These are phyloP conservation scores for Fusarium nurragi DNA, from an alignment of 2,329 filamentous ascomycete species.

Conservation along the genomic window DNA sequence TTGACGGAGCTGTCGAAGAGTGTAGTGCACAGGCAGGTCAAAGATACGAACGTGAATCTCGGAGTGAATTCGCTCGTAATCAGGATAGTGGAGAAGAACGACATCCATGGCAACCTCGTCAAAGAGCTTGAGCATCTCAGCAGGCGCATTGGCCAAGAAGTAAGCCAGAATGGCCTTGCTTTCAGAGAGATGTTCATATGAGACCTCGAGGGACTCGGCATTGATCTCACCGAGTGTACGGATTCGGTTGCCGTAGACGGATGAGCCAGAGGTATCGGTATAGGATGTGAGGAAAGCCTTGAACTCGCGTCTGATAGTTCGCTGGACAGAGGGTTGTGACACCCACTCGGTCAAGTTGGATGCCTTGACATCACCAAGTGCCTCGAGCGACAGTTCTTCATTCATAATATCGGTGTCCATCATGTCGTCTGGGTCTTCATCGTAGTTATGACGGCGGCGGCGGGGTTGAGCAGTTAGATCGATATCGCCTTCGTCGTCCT, in stretches of 20 bases:
- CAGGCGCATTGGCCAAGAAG: conserved; percentile 93
- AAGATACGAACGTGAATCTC: conserved; percentile 98
- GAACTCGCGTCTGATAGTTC: conserved; percentile 95
- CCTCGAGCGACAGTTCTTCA: conserved; percentile 91
- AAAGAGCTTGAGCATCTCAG: conserved; percentile 95
- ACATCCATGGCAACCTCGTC: conserved; percentile 98
- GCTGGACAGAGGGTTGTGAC: conserved; percentile 85
- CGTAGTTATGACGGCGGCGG: conserved; percentile 87
- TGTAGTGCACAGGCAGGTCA: conserved; percentile 93
- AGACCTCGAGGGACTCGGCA: conserved; percentile 94
- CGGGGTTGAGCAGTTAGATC: conserved; percentile 88
- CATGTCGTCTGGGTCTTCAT: conserved; percentile 92
- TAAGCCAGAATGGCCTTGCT: conserved; percentile 95
- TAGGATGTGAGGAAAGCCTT: conserved; percentile 97
- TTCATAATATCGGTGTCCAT: conserved; percentile 96
- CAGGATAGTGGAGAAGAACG: conserved; percentile 93
- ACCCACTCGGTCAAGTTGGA: conserved; percentile 96
- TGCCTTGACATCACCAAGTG: conserved; percentile 91
- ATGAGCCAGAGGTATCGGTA: conserved; percentile 86
- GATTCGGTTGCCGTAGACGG: conserved; percentile 94
- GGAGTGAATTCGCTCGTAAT: conserved; percentile 96
- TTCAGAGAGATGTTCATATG: conserved; percentile 88
- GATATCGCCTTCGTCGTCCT: conserved; percentile 84
- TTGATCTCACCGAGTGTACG: conserved; percentile 97
- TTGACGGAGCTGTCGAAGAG: conserved; percentile 92